phyloP scores from a whole-genome alignment of 352 stramenopile species.

The Pythium rhizo-oryzae region DNA sequence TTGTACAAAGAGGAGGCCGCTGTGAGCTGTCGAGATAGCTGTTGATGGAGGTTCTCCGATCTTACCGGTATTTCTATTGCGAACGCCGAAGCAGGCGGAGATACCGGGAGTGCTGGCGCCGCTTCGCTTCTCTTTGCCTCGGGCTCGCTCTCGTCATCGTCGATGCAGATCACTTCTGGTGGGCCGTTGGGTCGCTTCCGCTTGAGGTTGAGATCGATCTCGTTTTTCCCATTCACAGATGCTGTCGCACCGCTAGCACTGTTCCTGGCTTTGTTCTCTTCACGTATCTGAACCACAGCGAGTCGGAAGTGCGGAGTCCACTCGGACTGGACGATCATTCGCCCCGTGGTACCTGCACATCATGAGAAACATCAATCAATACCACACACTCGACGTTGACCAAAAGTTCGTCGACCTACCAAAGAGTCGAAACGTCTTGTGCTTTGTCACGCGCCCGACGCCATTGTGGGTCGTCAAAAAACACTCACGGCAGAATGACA shows the following conservation, averaged over 20 bases:
- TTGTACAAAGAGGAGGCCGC: no score
- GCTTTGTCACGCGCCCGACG: conserved; percentile 32
- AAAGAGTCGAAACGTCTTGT: conserved; percentile 40
- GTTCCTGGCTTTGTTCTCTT: conserved; percentile 23
- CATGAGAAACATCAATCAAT: not conserved
- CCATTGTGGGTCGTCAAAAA: conserved; percentile 50
- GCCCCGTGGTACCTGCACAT: conserved; percentile 42
- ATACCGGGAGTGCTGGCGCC: not conserved
- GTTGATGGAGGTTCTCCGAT: not conserved
- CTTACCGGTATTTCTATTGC: not conserved
- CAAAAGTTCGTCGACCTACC: no score
- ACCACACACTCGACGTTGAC: not conserved
- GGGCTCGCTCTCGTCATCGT: conserved; percentile 29
- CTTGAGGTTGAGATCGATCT: conserved; percentile 29
- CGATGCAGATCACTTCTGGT: conserved; percentile 62
- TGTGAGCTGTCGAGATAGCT: not conserved
- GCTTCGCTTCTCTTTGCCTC: not conserved
- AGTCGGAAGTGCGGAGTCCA: conserved; percentile 52
- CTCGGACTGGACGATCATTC: conserved; percentile 39
- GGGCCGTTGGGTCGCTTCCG: conserved; percentile 38
- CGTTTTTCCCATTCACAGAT: not conserved
- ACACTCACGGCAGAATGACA: conserved; percentile 67
- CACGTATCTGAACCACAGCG: conserved; percentile 39
- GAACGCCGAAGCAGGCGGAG: not conserved
- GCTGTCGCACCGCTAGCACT: not conserved